Percentiles rank a stretch among this genome's conserved stretches.
Conservation (phyloP, 2,329 filamentous ascomycete species). For the Aspergillus amoenus region DNA sequence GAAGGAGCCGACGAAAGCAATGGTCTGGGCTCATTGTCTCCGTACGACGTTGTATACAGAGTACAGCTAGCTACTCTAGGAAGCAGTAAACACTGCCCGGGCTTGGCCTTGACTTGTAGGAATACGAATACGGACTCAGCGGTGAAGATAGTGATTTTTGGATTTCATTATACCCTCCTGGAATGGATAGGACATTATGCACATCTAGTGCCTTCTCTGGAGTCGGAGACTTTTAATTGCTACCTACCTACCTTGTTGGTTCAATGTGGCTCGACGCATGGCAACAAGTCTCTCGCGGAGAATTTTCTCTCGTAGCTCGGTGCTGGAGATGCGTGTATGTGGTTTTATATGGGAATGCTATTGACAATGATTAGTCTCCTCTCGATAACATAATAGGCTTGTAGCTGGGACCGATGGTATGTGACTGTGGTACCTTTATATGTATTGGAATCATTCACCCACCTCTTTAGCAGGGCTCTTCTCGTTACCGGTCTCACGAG, state of each 20-base stretch:
- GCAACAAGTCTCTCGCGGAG: slow-evolving; percentile 40
- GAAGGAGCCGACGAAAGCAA: neutral
- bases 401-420: neutral
- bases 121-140: neutral
- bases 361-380: slow-evolving; percentile 18
- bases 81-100: no score
- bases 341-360: slow-evolving; percentile 8
- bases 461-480: slow-evolving; percentile 32
- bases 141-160: neutral
- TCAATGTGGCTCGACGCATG: slow-evolving; percentile 29
- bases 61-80: neutral
- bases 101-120: no score
- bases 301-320: slow-evolving; percentile 38
- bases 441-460: slow-evolving; percentile 26
- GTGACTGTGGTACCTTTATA: slow-evolving; percentile 11
- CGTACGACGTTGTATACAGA: neutral
- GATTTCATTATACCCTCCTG: neutral
- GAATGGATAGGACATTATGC: slow-evolving; percentile 4
- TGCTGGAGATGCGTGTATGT: slow-evolving; percentile 27
- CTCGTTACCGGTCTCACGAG: slow-evolving; percentile 20
- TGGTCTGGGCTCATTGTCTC: neutral
- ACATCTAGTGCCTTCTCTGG: neutral
- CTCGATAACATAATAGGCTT: neutral
- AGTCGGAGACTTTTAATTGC: slow-evolving; percentile 6
- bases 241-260: slow-evolving; percentile 24